phyloP scores from a whole-genome alignment of 257 asterid genomes.

The Scutellaria galericulata region DNA sequence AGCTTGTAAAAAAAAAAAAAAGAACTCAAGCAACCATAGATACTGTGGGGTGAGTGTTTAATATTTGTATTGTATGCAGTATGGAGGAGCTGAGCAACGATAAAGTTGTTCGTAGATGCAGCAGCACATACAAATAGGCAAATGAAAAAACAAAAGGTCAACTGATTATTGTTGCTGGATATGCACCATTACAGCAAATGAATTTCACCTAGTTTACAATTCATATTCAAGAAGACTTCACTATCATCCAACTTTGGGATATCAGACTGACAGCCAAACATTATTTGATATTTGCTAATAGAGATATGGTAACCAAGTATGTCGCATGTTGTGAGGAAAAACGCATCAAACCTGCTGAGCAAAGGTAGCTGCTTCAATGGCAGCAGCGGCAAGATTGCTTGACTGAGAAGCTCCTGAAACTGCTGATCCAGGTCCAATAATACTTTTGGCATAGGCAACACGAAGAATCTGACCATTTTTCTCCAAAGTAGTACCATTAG shows the following conservation, averaged over 20 bases:
- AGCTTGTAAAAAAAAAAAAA: not conserved
- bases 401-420: conserved; percentile 82
- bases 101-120: not conserved
- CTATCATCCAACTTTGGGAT: conserved; percentile 15
- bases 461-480: conserved; percentile 98
- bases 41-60: not conserved
- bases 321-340: conserved; percentile 27
- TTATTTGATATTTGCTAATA: not conserved
- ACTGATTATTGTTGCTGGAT: not conserved
- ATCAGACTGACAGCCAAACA: conserved; percentile 2
- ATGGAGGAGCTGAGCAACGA: conserved; percentile 6
- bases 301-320: not conserved
- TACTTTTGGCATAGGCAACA: conserved; percentile 98
- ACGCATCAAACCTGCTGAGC: conserved; percentile 84
- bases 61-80: not conserved
- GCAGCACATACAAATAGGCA: conserved; percentile 25
- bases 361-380: conserved; percentile 98
- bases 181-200: conserved; percentile 7
- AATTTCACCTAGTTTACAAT: conserved; percentile 9
- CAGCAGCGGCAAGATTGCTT: conserved; percentile 98
- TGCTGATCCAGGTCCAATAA: conserved; percentile 83
- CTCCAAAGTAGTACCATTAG: conserved; percentile 90
- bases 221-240: conserved; percentile 9
- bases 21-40: not conserved
- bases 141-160: not conserved